Evolutionary conservation across 1,284 basidiomycete species (phyloP), one percentile per base, ranked within the genome.

Genomic region (Apiotrichum laibachii): DNA sequence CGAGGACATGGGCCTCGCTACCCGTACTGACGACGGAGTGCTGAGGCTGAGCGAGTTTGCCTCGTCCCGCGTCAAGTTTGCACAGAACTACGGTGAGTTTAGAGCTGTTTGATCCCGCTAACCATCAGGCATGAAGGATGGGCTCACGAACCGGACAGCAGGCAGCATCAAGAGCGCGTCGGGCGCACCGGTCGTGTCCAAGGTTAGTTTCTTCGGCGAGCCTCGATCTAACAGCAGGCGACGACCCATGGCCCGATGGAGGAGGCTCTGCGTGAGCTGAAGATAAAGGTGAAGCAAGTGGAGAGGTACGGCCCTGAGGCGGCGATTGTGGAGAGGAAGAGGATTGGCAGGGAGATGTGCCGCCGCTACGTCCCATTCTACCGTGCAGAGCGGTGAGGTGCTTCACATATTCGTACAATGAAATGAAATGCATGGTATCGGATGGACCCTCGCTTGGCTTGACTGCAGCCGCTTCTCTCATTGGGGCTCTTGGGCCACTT

Each of bases 91-190:
- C 47, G 54, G 37, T 39, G 11, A 4, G 37, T 16, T 4, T 4
- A 13, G 4, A 5, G 37, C 11, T 16, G 4, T 3, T 39, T 39
- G 4, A 11, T 39, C 37, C 4, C 12, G 16, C 37, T 39, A 16
- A 39, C 37, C 10, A 39, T 3, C 37, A 39, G 37, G 54, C 26
- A 55, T 49, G 47, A 55, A 55, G 40, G 54, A 55, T 13, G 33
- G 34, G 22, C 46, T 55, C 5, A 55, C 54, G 18, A 55, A 55
- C 40, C 46, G 54, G 12, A 55, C 31, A 9, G 54, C 47, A 7
- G 46, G 35, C 13, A 43, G 26, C 16, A 9, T 55, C 39, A 48
- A 49, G 46, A 44, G 39, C 5, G n/a, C 22, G 16, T 22, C 16
- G 10, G 51, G 51, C 26, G 18, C 34, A 7, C 42, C 51, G 15